A percentile compares a stretch with the other conserved stretches of the same genome.
These are phyloP conservation scores for Neurospora sp. DNA, from an alignment of 495 filamentous ascomycete genomes.

Conservation along the genomic window DNA sequence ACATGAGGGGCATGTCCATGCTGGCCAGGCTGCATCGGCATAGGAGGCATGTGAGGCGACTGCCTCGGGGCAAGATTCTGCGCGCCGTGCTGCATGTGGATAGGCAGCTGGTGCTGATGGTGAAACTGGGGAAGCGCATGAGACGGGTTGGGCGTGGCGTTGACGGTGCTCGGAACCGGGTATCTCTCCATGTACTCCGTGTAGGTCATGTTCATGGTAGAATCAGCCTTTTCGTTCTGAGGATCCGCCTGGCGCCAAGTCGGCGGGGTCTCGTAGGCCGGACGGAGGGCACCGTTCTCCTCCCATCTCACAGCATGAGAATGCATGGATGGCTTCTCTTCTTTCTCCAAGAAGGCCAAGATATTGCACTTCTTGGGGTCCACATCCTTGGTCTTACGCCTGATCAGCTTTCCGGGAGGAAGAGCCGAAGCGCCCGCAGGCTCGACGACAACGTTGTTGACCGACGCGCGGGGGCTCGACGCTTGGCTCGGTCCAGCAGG, in stretches of 20 bases:
- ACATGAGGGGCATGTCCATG: conserved; percentile 50
- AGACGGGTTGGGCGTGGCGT: conserved; percentile 57
- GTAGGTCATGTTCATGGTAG: conserved; percentile 50
- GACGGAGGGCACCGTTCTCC: conserved; percentile 65
- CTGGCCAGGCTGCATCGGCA: conserved; percentile 53
- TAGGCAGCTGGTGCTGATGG: conserved; percentile 69
- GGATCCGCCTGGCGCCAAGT: conserved; percentile 60
- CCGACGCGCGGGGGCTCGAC: conserved; percentile 53
- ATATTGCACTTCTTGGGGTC: conserved; percentile 45
- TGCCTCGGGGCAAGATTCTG: conserved; percentile 40
- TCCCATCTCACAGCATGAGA: conserved; percentile 52
- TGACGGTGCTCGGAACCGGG: conserved; percentile 38
- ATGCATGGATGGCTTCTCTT: conserved; percentile 47
- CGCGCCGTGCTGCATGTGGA: conserved; percentile 47
- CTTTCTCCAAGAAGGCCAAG: conserved; percentile 54
- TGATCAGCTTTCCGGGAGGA: conserved; percentile 37
- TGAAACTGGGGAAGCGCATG: conserved; percentile 48
- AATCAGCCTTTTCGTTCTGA: conserved; percentile 52
- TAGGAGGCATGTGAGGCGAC: conserved; percentile 55
- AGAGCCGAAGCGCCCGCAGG: conserved; percentile 22
- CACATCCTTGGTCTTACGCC: conserved; percentile 54
- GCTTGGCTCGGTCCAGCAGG: conserved; percentile 55
- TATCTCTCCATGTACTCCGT: conserved; percentile 65
- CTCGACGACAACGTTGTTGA: conserved; percentile 32
- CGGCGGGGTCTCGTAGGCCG: conserved; percentile 67